A percentile compares a stretch with the other conserved stretches of the same genome.
These are phyloP conservation scores for Leccinum fibrillosum DNA, from an alignment of 768 basidiomycete species.

Conservation along the genomic window DNA sequence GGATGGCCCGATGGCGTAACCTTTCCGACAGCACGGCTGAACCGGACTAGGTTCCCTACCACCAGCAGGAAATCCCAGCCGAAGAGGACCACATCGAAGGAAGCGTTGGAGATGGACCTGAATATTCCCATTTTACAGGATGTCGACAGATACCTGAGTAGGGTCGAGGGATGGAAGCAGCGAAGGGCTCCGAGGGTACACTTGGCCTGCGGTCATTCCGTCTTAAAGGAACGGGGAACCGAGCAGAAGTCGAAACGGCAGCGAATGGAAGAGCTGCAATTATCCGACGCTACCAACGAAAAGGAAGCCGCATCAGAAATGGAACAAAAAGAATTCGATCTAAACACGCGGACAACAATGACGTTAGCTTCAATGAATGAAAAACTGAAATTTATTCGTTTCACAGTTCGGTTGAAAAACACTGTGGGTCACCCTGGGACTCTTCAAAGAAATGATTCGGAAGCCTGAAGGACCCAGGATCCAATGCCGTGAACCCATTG, in stretches of 20 bases:
- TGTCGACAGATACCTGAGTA: neutral
- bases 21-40: slow-evolving; percentile 40
- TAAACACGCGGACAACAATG: too few species aligned
- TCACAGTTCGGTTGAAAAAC: too few species aligned
- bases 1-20: slow-evolving; percentile 52
- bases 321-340: too few species aligned
- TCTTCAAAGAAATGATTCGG: too few species aligned
- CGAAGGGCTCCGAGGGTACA: neutral
- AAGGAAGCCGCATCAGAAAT: too few species aligned
- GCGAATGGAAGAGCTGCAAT: neutral
- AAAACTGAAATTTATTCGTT: too few species aligned
- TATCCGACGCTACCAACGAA: too few species aligned
- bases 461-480: too few species aligned
- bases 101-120: slow-evolving; percentile 6
- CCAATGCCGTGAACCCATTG: too few species aligned
- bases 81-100: neutral
- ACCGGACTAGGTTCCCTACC: slow-evolving; percentile 10
- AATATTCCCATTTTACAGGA: slow-evolving; percentile 6
- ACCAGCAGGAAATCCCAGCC: slow-evolving; percentile 15
- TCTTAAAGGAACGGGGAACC: slow-evolving; percentile 2
- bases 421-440: too few species aligned
- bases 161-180: neutral
- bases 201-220: neutral
- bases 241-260: neutral
- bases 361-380: too few species aligned